phyloP scores from a whole-genome alignment of 2,329 filamentous ascomycete genomes.

The Talaromyces sp. region DNA sequence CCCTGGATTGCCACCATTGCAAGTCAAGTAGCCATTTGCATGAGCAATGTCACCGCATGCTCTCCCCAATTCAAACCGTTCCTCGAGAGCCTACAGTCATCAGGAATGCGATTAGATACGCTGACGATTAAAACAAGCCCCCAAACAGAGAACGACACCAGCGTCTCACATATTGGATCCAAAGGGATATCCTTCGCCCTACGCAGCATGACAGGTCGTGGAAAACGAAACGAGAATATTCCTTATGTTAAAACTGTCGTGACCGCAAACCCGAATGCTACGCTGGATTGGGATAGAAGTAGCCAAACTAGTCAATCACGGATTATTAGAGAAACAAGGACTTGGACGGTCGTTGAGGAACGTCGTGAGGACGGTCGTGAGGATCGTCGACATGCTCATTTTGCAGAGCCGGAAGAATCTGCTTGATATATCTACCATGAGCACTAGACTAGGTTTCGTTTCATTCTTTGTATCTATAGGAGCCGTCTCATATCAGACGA shows the following conservation, averaged over 20 bases:
- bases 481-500: not conserved
- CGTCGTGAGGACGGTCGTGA: conserved; percentile 20
- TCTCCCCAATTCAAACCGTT: conserved; percentile 33
- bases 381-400: conserved; percentile 11
- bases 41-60: conserved; percentile 32
- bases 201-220: conserved; percentile 17
- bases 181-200: conserved; percentile 20
- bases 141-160: conserved; percentile 9
- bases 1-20: conserved; percentile 23
- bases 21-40: conserved; percentile 20
- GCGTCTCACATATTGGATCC: conserved; percentile 12
- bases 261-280: conserved; percentile 17
- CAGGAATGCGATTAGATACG: conserved; percentile 27
- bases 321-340: conserved; percentile 29
- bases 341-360: conserved; percentile 25
- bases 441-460: not conserved
- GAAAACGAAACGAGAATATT: conserved; percentile 6
- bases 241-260: conserved; percentile 14
- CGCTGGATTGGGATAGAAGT: conserved; percentile 24
- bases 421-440: not conserved
- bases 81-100: conserved; percentile 30
- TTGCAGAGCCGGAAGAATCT: not conserved
- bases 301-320: conserved; percentile 28
- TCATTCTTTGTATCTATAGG: not conserved
- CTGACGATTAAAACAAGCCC: conserved; percentile 18